Conservation (phyloP, 208 protist species). For the Wallacemonas rigidus region DNA sequence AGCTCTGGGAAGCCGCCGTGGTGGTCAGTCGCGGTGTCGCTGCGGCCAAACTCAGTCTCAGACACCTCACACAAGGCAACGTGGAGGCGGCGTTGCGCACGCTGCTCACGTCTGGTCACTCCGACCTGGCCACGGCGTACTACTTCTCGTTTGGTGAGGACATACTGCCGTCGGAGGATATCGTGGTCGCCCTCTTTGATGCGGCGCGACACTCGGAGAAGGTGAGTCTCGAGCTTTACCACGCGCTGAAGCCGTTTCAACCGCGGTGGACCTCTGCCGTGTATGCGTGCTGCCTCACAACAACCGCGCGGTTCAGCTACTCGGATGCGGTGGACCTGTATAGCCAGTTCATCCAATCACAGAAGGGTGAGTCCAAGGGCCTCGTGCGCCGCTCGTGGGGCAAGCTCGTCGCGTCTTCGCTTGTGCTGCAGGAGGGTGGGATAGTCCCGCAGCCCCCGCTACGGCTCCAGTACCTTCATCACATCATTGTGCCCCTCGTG, state of each 20-base stretch:
- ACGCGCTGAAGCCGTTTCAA: constrained; percentile 47
- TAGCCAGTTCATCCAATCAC: constrained; percentile 35
- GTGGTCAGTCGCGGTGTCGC: constrained; percentile 54
- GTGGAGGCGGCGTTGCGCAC: constrained; percentile 56
- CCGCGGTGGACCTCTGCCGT: constrained; percentile 55
- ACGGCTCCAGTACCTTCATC: constrained; percentile 67
- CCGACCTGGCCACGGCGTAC: constrained; percentile 48
- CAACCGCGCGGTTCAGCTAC: constrained; percentile 53
- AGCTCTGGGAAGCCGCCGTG: constrained; percentile 64
- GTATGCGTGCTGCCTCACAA: constrained; percentile 80
- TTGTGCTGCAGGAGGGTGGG: constrained; percentile 28
- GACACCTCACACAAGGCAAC: constrained; percentile 56
- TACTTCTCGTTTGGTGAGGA: constrained; percentile 66
- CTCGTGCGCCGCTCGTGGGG: constrained; percentile 13
- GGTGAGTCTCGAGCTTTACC: constrained; percentile 52
- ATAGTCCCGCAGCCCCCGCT: constrained; percentile 8
- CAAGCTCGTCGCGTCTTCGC: constrained; percentile 26
- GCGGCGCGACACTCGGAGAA: constrained; percentile 41
- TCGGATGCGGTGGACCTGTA: constrained; percentile 55
- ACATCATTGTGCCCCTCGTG: constrained; percentile 76
- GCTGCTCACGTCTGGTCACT: constrained; percentile 41
- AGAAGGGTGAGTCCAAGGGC: background rate
- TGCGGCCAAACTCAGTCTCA: constrained; percentile 29
- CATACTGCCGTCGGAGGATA: constrained; percentile 63
- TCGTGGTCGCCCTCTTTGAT: constrained; percentile 69